Conservation (phyloP, 2,329 filamentous ascomycete species). For the Trichoderma sp. region DNA sequence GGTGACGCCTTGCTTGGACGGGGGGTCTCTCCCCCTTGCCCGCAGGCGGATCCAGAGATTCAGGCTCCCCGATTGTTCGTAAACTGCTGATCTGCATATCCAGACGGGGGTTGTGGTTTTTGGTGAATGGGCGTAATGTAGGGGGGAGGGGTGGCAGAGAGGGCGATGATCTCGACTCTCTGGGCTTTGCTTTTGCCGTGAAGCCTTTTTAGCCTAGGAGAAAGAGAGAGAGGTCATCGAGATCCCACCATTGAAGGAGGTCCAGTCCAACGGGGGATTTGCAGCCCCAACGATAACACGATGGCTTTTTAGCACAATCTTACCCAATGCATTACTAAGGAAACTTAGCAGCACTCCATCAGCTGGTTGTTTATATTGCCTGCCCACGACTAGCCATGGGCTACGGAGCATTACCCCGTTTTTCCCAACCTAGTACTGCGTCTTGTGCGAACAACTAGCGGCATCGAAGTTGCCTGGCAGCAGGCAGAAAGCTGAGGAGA, state of each 20-base stretch:
- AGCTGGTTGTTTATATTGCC: background rate
- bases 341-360: slow-evolving; percentile 1
- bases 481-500: background rate
- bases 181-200: background rate
- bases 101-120: background rate
- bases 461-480: background rate
- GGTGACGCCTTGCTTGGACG: background rate
- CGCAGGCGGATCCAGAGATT: slow-evolving; percentile 5
- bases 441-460: background rate
- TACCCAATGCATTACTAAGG: slow-evolving; percentile 5
- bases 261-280: background rate
- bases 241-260: background rate
- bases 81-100: slow-evolving; percentile 5
- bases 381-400: background rate
- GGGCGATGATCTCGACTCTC: background rate
- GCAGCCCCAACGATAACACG: background rate
- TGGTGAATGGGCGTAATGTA: background rate
- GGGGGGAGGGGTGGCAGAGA: background rate
- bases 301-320: slow-evolving; percentile 2
- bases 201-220: background rate
- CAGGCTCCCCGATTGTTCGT: slow-evolving; percentile 7
- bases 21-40: background rate
- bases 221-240: background rate
- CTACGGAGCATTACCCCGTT: background rate
- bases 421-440: background rate